phyloP scores from a whole-genome alignment of 257 asterid species.

The Lycium barbarum region DNA sequence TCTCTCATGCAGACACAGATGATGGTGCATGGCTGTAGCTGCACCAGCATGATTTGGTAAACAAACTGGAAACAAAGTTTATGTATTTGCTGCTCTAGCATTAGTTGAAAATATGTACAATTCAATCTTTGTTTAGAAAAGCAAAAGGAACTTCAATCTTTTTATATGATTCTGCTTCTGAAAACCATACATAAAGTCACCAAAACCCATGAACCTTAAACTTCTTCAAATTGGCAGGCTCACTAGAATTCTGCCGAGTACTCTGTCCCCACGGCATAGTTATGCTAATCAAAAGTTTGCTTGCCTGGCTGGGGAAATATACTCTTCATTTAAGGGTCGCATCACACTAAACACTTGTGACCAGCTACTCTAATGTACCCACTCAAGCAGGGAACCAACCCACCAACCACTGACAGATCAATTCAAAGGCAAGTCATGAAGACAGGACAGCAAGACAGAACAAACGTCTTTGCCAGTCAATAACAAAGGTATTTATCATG shows the following conservation, averaged over 20 bases:
- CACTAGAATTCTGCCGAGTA: not conserved
- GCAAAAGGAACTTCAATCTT: not conserved
- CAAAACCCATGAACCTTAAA: not conserved
- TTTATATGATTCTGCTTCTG: not conserved
- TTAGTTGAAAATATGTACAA: not conserved
- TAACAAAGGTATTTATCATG: not conserved
- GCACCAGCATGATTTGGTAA: not conserved
- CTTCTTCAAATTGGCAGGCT: not conserved
- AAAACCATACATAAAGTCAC: not conserved
- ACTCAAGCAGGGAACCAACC: not conserved
- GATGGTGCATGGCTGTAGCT: not conserved
- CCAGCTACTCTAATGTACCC: not conserved
- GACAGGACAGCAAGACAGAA: not conserved
- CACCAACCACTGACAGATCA: not conserved
- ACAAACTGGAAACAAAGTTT: not conserved
- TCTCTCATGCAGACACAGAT: not conserved
- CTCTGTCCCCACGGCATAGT: not conserved
- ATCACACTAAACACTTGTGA: not conserved
- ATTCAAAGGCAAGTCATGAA: not conserved
- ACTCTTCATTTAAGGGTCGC: not conserved
- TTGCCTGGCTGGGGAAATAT: constrained; percentile 11
- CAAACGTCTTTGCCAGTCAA: not conserved
- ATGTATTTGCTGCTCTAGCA: not conserved
- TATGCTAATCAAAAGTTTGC: not conserved
- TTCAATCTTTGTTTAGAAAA: not conserved